Evolutionary conservation across 352 stramenopile genomes (phyloP).

Genomic region (Globisporangium yorkense): DNA sequence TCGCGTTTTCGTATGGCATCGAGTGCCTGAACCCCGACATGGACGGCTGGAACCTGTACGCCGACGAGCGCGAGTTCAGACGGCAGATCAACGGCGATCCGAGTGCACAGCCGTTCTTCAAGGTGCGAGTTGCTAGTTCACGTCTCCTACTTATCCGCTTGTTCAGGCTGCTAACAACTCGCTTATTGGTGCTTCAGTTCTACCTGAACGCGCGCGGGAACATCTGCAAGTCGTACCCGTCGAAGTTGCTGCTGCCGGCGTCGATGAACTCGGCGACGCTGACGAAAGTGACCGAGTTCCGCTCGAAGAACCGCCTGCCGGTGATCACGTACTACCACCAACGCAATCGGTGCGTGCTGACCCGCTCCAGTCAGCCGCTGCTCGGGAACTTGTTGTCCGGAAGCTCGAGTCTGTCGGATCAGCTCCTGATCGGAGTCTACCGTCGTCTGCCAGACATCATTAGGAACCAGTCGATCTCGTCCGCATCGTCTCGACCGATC

Average conservation of each 20-base stretch:
- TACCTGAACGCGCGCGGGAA: constrained; percentile 77
- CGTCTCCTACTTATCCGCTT: background rate
- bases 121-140: constrained; percentile 21
- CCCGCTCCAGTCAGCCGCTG: constrained; percentile 78
- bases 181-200: constrained; percentile 23
- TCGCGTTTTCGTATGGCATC: constrained; percentile 65
- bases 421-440: constrained; percentile 68
- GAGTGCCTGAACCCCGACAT: constrained; percentile 29
- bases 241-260: constrained; percentile 67
- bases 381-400: constrained; percentile 68
- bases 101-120: constrained; percentile 60
- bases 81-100: constrained; percentile 63
- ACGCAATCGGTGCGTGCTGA: constrained; percentile 71
- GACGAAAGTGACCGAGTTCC: constrained; percentile 72
- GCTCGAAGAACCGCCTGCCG: constrained; percentile 80
- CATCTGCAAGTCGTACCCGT: constrained; percentile 81
- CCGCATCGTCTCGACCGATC: constrained; percentile 57
- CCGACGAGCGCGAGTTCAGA: constrained; percentile 72
- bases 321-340: constrained; percentile 85
- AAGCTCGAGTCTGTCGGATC: constrained; percentile 67
- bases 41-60: constrained; percentile 75
- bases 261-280: constrained; percentile 65
- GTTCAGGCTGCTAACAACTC: constrained; percentile 1
- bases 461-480: constrained; percentile 57
- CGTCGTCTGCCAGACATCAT: constrained; percentile 80